A percentile compares a stretch with the other conserved stretches of the same genome.
These are phyloP conservation scores for Lentinula detonsa DNA, from an alignment of 768 basidiomycete genomes.

Conservation along the genomic window DNA sequence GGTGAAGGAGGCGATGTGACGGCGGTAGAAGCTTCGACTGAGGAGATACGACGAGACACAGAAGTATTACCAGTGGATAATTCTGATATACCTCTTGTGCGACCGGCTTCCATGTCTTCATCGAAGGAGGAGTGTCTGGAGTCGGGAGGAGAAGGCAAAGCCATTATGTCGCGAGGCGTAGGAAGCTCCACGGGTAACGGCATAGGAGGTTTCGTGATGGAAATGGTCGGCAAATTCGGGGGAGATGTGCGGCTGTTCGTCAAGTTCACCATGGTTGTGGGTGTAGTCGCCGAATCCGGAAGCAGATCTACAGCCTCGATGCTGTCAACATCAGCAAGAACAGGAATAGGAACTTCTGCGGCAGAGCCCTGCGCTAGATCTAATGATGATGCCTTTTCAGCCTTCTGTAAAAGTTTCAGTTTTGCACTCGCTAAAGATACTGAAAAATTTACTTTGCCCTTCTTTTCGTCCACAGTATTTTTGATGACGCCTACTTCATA, in stretches of 20 bases:
- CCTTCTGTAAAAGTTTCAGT: background rate
- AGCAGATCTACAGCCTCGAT: conserved; percentile 7
- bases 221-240: conserved; percentile 43
- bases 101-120: conserved; percentile 47
- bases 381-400: conserved; percentile 6
- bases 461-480: conserved; percentile 38
- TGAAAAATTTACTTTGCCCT: conserved; percentile 40
- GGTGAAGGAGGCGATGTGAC: conserved; percentile 11
- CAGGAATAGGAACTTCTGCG: conserved; percentile 59
- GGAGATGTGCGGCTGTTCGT: conserved; percentile 14
- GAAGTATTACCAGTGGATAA: conserved; percentile 13
- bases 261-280: conserved; percentile 14
- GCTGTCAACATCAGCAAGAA: conserved; percentile 39
- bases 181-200: conserved; percentile 69
- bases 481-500: conserved; percentile 69
- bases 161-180: conserved; percentile 51
- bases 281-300: conserved; percentile 22
- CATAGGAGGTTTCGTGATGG: conserved; percentile 64
- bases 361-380: conserved; percentile 35
- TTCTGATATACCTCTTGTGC: conserved; percentile 22
- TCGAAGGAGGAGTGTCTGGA: conserved; percentile 38
- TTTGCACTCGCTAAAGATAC: background rate
- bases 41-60: conserved; percentile 3
- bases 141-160: conserved; percentile 37
- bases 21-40: conserved; percentile 1